These are phyloP conservation scores for Gracilaria vermiculophylla DNA, from an alignment of 23 red algal genomes.

Conservation along the genomic window DNA sequence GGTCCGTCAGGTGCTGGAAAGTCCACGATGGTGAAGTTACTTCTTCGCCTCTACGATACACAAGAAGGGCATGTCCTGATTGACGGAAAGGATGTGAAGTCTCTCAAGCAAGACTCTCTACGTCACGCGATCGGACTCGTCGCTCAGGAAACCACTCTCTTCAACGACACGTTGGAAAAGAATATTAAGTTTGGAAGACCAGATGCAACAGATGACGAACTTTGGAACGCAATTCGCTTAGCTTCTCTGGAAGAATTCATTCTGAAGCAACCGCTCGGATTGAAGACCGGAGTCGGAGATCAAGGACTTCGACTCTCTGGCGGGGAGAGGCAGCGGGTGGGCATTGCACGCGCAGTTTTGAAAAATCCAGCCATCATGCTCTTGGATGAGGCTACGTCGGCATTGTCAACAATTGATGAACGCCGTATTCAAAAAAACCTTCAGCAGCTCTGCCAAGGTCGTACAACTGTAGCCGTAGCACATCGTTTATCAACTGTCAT, in stretches of 20 bases:
- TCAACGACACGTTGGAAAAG: constrained; percentile 80
- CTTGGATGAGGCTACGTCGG: constrained; percentile 80
- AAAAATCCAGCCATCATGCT: constrained; percentile 80
- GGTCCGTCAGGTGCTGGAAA: constrained; percentile 89
- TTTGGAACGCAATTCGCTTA: constrained; percentile 52
- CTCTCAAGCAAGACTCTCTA: constrained; percentile 67
- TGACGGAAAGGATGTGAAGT: constrained; percentile 68
- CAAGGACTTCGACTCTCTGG: constrained; percentile 78
- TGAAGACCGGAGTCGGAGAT: constrained; percentile 72
- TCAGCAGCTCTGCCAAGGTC: constrained; percentile 42
- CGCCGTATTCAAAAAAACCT: constrained; percentile 81
- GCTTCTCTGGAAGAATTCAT: constrained; percentile 81
- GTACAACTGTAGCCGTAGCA: constrained; percentile 85
- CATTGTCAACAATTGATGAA: constrained; percentile 85
- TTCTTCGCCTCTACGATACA: constrained; percentile 85
- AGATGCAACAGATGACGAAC: constrained; percentile 48
- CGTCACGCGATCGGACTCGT: constrained; percentile 80
- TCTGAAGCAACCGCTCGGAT: constrained; percentile 43
- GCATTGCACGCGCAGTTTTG: constrained; percentile 85
- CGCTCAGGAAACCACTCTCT: constrained; percentile 75
- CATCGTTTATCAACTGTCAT: constrained; percentile 86
- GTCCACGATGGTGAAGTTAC: constrained; percentile 71
- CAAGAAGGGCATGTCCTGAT: constrained; percentile 59
- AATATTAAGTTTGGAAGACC: constrained; percentile 82
- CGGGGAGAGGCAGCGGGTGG: constrained; percentile 83